phyloP scores from a whole-genome alignment of 129 eudicot genomes.

The Helichrysum umbraculigerum region DNA sequence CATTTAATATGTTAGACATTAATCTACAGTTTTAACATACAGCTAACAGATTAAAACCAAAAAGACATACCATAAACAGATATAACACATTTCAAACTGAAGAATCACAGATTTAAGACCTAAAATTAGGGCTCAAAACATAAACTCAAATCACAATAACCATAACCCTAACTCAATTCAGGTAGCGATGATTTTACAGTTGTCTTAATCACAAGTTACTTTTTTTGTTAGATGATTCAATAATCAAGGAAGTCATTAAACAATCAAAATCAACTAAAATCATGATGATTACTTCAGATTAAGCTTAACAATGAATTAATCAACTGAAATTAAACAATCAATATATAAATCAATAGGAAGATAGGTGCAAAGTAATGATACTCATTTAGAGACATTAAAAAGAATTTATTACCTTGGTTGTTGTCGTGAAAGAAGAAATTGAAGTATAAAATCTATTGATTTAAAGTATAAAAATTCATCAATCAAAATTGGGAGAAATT shows the following conservation, averaged over 20 bases:
- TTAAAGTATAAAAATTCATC: not conserved
- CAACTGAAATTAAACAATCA: slow-evolving; percentile 18
- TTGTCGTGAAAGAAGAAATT: slow-evolving; percentile 8
- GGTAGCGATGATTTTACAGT: not conserved
- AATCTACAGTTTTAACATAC: slow-evolving; percentile 9
- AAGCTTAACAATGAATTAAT: not conserved
- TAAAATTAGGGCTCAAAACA: slow-evolving; percentile 14
- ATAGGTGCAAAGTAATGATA: not conserved
- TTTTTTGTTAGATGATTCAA: not conserved
- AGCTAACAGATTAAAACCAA: slow-evolving; percentile 14
- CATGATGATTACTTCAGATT: slow-evolving; percentile 7
- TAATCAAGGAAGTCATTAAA: slow-evolving; percentile 9
- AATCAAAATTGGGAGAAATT: not conserved
- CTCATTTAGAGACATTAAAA: not conserved
- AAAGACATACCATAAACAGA: not conserved
- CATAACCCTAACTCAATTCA: slow-evolving; percentile 24
- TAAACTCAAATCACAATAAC: slow-evolving; percentile 15
- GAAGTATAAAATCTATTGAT: slow-evolving; percentile 17
- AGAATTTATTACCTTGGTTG: slow-evolving; percentile 21
- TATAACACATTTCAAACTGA: not conserved
- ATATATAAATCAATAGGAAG: not conserved
- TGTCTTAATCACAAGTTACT: not conserved
- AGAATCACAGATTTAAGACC: slow-evolving; percentile 14
- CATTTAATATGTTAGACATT: not conserved
- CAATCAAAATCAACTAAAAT: slow-evolving; percentile 9